phyloP scores from a whole-genome alignment of 345 rosid genomes.

The Gossypium bickii region DNA sequence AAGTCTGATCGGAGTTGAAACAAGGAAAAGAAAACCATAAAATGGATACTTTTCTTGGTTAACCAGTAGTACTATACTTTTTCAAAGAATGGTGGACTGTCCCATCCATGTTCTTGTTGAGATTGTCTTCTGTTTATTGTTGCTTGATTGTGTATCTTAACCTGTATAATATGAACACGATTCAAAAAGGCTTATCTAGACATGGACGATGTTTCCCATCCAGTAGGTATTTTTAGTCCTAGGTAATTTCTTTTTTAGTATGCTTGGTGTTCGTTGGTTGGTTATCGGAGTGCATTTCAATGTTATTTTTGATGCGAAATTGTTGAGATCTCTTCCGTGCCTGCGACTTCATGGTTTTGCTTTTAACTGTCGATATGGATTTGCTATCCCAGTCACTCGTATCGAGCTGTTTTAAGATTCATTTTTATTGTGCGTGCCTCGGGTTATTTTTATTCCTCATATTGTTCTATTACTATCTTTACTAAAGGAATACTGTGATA shows the following conservation, averaged over 20 bases:
- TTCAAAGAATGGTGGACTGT: background rate
- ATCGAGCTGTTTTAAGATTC: background rate
- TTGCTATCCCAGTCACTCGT: background rate
- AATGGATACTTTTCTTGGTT: background rate
- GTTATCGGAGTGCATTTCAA: background rate
- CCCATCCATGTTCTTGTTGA: background rate
- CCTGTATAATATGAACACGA: background rate
- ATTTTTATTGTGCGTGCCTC: background rate
- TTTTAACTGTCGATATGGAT: background rate
- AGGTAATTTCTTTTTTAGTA: background rate
- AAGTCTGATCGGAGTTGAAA: background rate
- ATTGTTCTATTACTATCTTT: background rate
- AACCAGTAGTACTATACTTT: background rate
- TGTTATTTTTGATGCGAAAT: background rate
- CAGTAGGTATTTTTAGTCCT: background rate
- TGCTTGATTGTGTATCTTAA: conserved; percentile 1
- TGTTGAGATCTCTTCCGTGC: background rate
- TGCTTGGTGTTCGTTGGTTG: background rate
- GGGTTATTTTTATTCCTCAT: background rate
- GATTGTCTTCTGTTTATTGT: background rate
- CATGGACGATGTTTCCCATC: background rate
- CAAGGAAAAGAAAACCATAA: background rate
- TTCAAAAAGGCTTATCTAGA: background rate
- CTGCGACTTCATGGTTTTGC: background rate
- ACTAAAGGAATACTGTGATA: conserved; percentile 2